These are phyloP conservation scores for Phytopythium litorale DNA, from an alignment of 352 stramenopile genomes.

Conservation along the genomic window DNA sequence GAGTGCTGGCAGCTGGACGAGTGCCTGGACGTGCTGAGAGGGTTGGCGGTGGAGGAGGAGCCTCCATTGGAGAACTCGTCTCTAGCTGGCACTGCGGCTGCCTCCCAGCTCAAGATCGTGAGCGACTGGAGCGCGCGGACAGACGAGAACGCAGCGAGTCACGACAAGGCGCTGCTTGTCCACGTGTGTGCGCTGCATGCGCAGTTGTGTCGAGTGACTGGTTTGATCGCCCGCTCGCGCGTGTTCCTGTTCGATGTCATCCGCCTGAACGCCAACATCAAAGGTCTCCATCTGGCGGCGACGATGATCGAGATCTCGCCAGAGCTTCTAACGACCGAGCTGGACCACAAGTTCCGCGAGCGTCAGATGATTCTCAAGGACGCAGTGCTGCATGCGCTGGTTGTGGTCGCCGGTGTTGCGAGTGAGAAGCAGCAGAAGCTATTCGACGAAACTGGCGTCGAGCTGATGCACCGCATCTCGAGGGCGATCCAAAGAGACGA, in stretches of 20 bases:
- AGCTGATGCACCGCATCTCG: conserved; percentile 29
- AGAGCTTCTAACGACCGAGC: conserved; percentile 23
- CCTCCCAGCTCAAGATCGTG: background rate
- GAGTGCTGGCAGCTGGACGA: conserved; percentile 11
- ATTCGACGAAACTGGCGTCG: conserved; percentile 23
- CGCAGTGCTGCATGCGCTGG: conserved; percentile 25
- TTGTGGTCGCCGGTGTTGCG: conserved; percentile 19
- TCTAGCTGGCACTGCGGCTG: background rate
- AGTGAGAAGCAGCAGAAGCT: conserved; percentile 27
- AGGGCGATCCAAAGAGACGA: conserved; percentile 30
- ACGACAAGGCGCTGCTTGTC: conserved; percentile 37
- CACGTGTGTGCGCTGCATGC: conserved; percentile 38
- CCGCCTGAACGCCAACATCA: conserved; percentile 32
- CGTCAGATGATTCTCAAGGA: conserved; percentile 19
- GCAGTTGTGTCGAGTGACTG: conserved; percentile 22
- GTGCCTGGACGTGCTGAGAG: conserved; percentile 22
- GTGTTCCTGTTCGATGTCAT: conserved; percentile 48
- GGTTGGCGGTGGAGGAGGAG: conserved; percentile 15
- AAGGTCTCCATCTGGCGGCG: conserved; percentile 34
- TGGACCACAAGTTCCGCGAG: conserved; percentile 26
- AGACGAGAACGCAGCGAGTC: conserved; percentile 12
- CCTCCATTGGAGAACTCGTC: conserved; percentile 4
- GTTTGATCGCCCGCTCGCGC: conserved; percentile 19
- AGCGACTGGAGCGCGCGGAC: background rate
- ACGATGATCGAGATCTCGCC: conserved; percentile 34